Base-by-base conservation (phyloP, 768 basidiomycete species). In the Xanthoconium purpureum region DNA sequence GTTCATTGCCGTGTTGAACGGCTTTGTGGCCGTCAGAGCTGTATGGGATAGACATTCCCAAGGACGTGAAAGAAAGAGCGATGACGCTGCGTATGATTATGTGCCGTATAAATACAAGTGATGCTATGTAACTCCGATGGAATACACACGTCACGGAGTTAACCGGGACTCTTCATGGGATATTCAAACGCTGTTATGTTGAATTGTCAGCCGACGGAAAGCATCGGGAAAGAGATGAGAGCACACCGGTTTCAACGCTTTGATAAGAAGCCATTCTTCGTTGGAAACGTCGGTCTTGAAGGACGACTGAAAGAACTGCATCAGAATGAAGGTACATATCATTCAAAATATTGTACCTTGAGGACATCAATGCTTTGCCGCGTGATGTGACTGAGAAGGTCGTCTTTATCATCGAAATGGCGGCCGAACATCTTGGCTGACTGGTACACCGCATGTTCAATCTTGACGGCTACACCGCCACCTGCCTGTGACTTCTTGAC, bases 401-500 rank as follows among this genome's bases (percentile, higher is more conserved):
- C 97, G 70, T 98, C 95, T 74, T 96, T 91, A 45, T 98, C 95
- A 65, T 91, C 89, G 67, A 94, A 98, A 74, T 98, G 96, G 62
- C 95, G 85, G 6, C 95, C 94, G 68, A 90, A 98, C 85, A 94
- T 88, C 74, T 94, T 96, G 30, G 94, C 86, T 28, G 90, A 89
- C 74, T 98, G 90, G 72, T 98, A 94, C 12, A 95, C 88, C 5
- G 94, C 95, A 71, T 96, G 91, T 72, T 98, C 97, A 57, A 98
- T 98, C 81, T 98, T 99, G 63, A 98, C 91, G 0, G 97, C 96
- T 14, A 98, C 95, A 67, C 97, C 96, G 47, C 82, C 95, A 65
- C 94, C 96, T n/a, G 91, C 86, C 71, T 98, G 94, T 3, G 86
- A 79, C 74, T 92, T 95, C 78, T 97, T 98, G 63, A 98, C 83